Evolutionary conservation across 2,329 filamentous ascomycete species (phyloP).

Genomic region (Alternaria infectoria): DNA sequence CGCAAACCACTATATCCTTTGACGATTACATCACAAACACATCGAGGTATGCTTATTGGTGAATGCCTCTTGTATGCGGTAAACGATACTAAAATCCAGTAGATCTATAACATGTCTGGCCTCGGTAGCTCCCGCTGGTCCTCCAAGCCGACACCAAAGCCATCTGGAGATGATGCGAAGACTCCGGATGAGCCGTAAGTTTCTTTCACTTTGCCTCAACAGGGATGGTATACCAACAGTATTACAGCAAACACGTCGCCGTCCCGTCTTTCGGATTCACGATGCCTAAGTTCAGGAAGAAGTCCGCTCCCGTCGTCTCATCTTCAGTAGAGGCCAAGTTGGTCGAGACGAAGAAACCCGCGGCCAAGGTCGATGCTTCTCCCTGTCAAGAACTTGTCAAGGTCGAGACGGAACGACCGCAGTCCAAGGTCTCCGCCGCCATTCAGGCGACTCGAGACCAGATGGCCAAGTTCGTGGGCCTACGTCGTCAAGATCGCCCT

Average conservation of each 20-base stretch:
- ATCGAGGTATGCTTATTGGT: too few relatives aligned
- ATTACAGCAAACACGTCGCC: neutral
- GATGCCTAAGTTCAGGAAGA: neutral
- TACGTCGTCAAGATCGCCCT: neutral
- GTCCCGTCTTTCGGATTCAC: neutral
- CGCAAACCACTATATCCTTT: too few relatives aligned
- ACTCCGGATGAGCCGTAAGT: neutral
- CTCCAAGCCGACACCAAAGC: neutral
- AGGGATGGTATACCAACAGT: neutral
- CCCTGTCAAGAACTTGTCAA: fast-evolving
- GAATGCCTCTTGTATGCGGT: too few relatives aligned
- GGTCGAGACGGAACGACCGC: neutral
- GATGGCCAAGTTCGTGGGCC: neutral
- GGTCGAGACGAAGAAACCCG: neutral
- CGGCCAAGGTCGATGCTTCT: neutral
- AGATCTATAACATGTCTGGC: neutral
- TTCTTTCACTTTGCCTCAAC: neutral
- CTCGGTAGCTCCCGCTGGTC: neutral
- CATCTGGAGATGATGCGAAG: fast-evolving
- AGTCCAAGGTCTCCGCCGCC: neutral
- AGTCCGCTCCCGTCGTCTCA: neutral
- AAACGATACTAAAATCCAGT: neutral
- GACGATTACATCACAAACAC: too few relatives aligned
- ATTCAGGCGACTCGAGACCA: neutral
- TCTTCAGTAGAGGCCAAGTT: neutral